Percentiles rank a stretch among this genome's conserved stretches.
These are phyloP conservation scores for Volvox africanus DNA, from an alignment of 139 green algal species.

Conservation along the genomic window DNA sequence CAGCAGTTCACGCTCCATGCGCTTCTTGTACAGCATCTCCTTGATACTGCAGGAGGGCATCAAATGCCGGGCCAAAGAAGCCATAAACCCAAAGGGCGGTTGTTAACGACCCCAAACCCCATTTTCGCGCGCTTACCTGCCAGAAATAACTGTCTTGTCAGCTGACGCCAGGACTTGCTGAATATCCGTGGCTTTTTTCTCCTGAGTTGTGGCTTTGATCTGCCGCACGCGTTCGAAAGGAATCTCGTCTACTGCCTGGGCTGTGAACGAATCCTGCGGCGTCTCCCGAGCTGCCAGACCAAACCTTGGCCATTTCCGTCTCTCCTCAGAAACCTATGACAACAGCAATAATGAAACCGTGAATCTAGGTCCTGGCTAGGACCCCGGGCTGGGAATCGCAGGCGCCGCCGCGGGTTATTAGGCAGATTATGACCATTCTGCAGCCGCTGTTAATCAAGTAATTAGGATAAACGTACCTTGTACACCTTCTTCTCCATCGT, in stretches of 20 bases:
- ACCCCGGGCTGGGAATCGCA: no score
- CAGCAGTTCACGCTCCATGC: constrained; percentile 93
- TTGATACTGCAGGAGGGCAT: constrained; percentile 69
- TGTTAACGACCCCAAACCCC: neutral
- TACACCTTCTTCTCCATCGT: constrained; percentile 95
- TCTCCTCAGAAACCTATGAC: constrained; percentile 73
- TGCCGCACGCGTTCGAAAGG: constrained; percentile 89
- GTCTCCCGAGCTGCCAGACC: constrained; percentile 91
- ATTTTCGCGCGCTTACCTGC: constrained; percentile 48
- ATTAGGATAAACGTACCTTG: constrained; percentile 65
- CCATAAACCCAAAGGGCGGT: neutral
- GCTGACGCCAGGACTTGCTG: constrained; percentile 72
- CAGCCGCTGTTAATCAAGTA: neutral
- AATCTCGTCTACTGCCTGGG: constrained; percentile 89
- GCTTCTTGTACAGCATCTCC: constrained; percentile 90
- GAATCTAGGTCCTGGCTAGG: neutral
- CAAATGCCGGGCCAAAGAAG: neutral
- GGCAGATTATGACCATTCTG: neutral
- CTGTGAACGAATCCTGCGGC: constrained; percentile 86
- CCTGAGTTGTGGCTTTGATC: constrained; percentile 85
- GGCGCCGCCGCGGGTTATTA: constrained; percentile 2
- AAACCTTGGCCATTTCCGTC: constrained; percentile 90
- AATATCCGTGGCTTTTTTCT: constrained; percentile 91
- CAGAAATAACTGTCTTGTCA: constrained; percentile 61
- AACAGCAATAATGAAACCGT: neutral